Conservation (phyloP, 148 eudicot genomes). For the Vaccinium myrtillus region DNA sequence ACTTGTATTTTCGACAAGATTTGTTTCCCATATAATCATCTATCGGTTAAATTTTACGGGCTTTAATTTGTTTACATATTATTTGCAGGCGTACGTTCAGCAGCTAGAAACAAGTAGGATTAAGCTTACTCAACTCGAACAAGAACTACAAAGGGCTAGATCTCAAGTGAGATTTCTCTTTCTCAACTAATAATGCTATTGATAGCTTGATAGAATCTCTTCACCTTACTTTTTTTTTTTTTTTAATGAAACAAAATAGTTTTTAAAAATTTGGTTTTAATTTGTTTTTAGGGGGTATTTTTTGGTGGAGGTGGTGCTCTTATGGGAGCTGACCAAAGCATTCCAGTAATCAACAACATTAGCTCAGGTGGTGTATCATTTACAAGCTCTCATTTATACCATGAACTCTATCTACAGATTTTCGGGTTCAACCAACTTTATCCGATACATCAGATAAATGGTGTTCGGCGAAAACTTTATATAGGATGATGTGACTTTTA, state of each 20-base stretch:
- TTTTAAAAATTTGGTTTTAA: neutral
- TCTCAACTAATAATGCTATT: neutral
- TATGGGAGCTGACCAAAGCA: conserved; percentile 59
- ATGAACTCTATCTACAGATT: neutral
- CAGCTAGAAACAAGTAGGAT: conserved; percentile 94
- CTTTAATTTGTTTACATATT: neutral
- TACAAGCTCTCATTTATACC: neutral
- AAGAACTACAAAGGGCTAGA: conserved; percentile 87
- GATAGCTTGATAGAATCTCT: neutral
- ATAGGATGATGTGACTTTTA: neutral
- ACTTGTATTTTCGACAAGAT: neutral
- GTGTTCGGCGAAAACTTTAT: neutral
- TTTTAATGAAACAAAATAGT: neutral
- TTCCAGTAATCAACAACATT: conserved; percentile 60
- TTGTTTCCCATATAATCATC: neutral
- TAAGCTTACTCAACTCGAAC: conserved; percentile 84
- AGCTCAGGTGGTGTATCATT: conserved; percentile 48
- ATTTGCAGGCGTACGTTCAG: conserved; percentile 93
- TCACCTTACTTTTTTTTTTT: neutral
- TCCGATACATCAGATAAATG: neutral
- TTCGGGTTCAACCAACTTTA: neutral
- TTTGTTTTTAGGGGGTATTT: conserved; percentile 52
- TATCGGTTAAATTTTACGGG: neutral
- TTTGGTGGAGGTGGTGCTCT: conserved; percentile 58
- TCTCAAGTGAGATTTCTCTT: conserved; percentile 58